Conservation (phyloP, 176 grass and related monocot species). For the Musa itinerans region DNA sequence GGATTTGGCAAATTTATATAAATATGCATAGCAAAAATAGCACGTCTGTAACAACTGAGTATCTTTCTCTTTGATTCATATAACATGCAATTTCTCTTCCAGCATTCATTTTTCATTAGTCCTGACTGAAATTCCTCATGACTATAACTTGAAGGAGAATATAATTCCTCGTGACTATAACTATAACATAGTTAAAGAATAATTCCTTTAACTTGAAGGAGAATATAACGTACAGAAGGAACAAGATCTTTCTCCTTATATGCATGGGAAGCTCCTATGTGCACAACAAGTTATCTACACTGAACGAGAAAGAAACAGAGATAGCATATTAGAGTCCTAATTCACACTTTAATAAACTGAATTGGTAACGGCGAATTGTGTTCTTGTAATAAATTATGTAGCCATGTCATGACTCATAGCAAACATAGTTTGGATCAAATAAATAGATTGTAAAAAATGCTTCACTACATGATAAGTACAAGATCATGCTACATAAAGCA, state of each 20-base stretch:
- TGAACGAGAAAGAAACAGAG: background rate
- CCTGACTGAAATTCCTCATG: too few species aligned
- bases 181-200: too few species aligned
- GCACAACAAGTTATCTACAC: background rate
- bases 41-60: too few species aligned
- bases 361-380: background rate
- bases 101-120: too few species aligned
- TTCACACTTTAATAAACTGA: background rate
- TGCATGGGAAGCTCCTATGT: background rate
- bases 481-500: background rate
- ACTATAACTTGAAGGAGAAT: background rate
- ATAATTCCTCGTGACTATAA: background rate
- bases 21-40: too few species aligned
- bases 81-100: too few species aligned
- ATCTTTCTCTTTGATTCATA: too few species aligned
- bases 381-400: background rate
- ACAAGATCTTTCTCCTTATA: background rate
- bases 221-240: background rate
- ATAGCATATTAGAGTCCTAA: background rate
- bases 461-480: background rate
- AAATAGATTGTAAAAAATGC: background rate
- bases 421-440: background rate
- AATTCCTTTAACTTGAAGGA: background rate
- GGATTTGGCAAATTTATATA: too few species aligned
- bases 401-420: background rate